Conservation (phyloP, 1,284 basidiomycete genomes). For the Sphaerobolus stellatus region DNA sequence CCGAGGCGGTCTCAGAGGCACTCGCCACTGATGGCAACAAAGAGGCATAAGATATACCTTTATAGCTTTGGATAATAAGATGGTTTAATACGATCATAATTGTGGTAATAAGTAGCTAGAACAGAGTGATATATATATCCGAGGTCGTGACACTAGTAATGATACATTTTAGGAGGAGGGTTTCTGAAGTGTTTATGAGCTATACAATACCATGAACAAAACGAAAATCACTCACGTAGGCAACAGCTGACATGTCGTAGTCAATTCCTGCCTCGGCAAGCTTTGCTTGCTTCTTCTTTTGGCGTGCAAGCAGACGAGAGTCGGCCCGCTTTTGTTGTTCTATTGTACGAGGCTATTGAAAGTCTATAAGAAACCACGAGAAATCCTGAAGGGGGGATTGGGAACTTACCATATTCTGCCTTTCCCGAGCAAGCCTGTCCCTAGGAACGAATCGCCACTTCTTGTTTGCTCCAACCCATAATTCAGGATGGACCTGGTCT, state of each 20-base stretch:
- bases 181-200: no score
- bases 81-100: no score
- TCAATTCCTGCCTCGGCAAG: conserved; percentile 83
- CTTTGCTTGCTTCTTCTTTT: conserved; percentile 77
- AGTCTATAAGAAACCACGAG: conserved; percentile 3
- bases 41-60: no score
- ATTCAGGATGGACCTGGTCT: conserved; percentile 86
- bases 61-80: no score
- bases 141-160: no score
- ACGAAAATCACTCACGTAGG: conserved; percentile 54
- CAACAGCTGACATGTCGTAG: conserved; percentile 79
- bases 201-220: no score
- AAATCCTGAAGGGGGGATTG: neutral
- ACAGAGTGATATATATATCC: no score
- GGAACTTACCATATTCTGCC: conserved; percentile 75
- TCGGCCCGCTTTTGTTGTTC: conserved; percentile 70
- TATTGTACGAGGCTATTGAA: conserved; percentile 66
- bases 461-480: conserved; percentile 97
- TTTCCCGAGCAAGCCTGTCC: conserved; percentile 68
- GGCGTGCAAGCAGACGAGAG: conserved; percentile 73
- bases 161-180: no score
- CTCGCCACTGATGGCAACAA: no score
- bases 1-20: no score
- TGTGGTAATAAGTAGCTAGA: no score
- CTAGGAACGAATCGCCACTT: conserved; percentile 82